phyloP scores from a whole-genome alignment of 2,329 filamentous ascomycete species.

The Ustulina deusta region DNA sequence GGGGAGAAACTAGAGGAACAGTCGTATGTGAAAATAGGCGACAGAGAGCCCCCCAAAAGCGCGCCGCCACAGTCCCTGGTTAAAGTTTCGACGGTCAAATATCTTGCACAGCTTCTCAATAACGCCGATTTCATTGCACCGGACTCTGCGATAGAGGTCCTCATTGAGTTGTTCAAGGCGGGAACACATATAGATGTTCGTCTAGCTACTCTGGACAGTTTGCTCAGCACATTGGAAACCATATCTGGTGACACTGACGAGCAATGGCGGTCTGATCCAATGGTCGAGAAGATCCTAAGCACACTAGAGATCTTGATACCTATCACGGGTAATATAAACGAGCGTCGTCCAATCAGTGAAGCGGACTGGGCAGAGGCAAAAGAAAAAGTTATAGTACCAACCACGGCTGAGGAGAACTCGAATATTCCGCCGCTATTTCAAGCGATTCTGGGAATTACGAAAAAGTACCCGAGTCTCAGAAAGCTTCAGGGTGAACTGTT shows the following conservation, averaged over 20 bases:
- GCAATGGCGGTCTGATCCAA: constrained; percentile 29
- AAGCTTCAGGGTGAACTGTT: constrained; percentile 28
- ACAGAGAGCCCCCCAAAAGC: constrained; percentile 22
- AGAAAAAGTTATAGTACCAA: constrained; percentile 18
- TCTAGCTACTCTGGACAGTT: constrained; percentile 30
- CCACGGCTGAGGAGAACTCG: neutral
- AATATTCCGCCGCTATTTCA: constrained; percentile 29
- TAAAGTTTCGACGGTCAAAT: constrained; percentile 37
- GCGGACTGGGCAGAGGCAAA: constrained; percentile 32
- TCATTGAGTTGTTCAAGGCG: constrained; percentile 34
- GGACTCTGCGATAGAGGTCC: constrained; percentile 30
- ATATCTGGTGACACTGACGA: constrained; percentile 15
- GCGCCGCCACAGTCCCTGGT: constrained; percentile 33
- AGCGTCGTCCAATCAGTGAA: constrained; percentile 30
- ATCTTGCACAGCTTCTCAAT: constrained; percentile 37
- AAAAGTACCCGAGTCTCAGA: constrained; percentile 15
- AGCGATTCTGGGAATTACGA: constrained; percentile 6
- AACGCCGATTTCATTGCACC: constrained; percentile 33
- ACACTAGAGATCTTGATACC: constrained; percentile 27
- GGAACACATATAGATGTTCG: constrained; percentile 34
- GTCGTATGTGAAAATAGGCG: constrained; percentile 35
- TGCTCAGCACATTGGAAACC: constrained; percentile 28
- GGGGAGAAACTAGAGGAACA: constrained; percentile 37
- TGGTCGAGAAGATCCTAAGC: constrained; percentile 31
- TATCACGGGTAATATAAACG: constrained; percentile 35